Conservation (phyloP, 2,329 filamentous ascomycete genomes). For the Cordyceps pruinosa region DNA sequence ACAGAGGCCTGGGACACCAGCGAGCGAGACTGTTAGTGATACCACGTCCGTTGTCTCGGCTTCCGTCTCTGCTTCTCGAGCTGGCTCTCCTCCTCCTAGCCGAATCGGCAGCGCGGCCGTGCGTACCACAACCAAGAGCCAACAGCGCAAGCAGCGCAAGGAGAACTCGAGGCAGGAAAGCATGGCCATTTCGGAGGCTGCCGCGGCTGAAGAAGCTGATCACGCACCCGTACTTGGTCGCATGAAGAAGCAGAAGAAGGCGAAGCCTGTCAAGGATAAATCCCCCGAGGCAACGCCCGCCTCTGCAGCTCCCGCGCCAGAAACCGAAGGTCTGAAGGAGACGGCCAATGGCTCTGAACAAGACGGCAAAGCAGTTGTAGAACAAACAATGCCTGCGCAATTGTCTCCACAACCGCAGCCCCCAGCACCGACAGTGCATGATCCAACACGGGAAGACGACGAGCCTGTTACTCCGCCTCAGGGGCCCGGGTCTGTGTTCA, state of each 20-base stretch:
- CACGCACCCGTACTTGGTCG: constrained; percentile 69
- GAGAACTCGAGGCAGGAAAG: constrained; percentile 60
- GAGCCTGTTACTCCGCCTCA: constrained; percentile 20
- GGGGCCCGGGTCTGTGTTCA: constrained; percentile 29
- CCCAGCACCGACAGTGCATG: not conserved
- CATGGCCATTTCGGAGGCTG: constrained; percentile 42
- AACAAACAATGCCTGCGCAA: constrained; percentile 4
- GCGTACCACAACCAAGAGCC: constrained; percentile 66
- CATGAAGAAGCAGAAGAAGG: constrained; percentile 82
- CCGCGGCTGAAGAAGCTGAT: constrained; percentile 48
- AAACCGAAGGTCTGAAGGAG: not conserved
- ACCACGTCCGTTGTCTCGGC: constrained; percentile 67
- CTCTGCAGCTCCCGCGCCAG: not conserved
- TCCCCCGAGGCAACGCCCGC: constrained; percentile 12
- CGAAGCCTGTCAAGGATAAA: constrained; percentile 37
- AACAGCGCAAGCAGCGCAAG: constrained; percentile 69
- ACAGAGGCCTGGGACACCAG: constrained; percentile 63
- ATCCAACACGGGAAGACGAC: constrained; percentile 9
- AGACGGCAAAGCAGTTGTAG: not conserved
- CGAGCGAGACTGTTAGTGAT: constrained; percentile 69
- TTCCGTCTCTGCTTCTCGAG: constrained; percentile 59
- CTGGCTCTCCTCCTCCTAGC: constrained; percentile 60
- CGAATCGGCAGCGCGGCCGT: constrained; percentile 64
- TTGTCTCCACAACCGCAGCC: not conserved
- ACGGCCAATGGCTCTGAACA: not conserved